Conservation (phyloP, 305 asterid genomes). For the Lippia alba region DNA sequence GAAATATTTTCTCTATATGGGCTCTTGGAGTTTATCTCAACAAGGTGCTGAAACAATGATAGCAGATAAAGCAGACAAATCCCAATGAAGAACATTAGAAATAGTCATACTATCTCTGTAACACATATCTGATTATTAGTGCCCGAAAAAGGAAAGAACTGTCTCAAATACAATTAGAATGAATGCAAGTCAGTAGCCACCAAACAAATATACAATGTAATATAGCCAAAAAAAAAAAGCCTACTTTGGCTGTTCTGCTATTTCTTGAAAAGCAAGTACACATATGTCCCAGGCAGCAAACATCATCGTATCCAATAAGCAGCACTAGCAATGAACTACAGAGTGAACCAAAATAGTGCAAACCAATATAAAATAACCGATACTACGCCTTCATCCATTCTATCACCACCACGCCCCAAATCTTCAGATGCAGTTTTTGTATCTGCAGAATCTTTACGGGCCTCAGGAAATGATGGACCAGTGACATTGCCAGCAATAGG, state of each 20-base stretch:
- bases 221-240: constrained; percentile 29
- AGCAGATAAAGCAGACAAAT: not conserved
- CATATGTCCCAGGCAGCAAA: constrained; percentile 19
- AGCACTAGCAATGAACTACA: constrained; percentile 26
- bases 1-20: constrained; percentile 78
- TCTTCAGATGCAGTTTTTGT: constrained; percentile 52
- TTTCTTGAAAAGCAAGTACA: not conserved
- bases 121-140: constrained; percentile 19
- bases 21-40: constrained; percentile 78
- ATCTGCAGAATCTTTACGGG: constrained; percentile 84
- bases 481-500: constrained; percentile 74
- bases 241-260: constrained; percentile 6
- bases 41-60: constrained; percentile 46
- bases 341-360: constrained; percentile 21
- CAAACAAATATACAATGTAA: not conserved
- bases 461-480: constrained; percentile 93
- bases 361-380: not conserved
- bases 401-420: constrained; percentile 44
- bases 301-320: constrained; percentile 21
- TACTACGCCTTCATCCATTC: constrained; percentile 76
- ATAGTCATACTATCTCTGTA: not conserved
- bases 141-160: constrained; percentile 9
- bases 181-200: constrained; percentile 14
- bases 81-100: not conserved
- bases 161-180: constrained; percentile 19